phyloP scores from a whole-genome alignment of 2,329 filamentous ascomycete genomes.

The Botryotinia calthae region DNA sequence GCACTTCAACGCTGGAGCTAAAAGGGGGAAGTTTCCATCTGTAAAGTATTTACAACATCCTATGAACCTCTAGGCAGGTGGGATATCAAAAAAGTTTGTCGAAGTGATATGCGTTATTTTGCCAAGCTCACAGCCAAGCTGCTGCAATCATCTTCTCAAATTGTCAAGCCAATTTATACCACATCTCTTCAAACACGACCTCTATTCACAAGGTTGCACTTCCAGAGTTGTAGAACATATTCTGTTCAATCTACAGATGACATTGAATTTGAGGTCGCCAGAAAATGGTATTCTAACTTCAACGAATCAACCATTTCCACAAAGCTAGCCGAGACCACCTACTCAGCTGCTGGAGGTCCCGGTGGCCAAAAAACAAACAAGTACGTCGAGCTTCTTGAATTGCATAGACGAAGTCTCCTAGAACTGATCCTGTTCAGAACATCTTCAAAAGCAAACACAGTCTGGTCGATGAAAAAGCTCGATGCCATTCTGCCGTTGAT shows the following conservation, averaged over 20 bases:
- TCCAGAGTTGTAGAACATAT: constrained; percentile 26
- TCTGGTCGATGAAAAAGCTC: constrained; percentile 34
- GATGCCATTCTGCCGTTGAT: constrained; percentile 31
- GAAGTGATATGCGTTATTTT: constrained; percentile 3
- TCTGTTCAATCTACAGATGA: constrained; percentile 28
- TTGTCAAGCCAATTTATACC: constrained; percentile 21
- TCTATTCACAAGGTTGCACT: not conserved
- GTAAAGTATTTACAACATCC: not conserved
- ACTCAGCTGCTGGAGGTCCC: constrained; percentile 33
- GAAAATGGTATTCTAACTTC: constrained; percentile 36
- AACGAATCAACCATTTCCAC: constrained; percentile 30
- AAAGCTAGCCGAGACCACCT: constrained; percentile 34
- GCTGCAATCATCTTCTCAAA: constrained; percentile 19
- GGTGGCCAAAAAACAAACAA: constrained; percentile 41
- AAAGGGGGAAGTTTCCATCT: not conserved
- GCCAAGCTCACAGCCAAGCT: not conserved
- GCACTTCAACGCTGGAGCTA: not conserved
- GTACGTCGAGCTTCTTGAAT: constrained; percentile 25
- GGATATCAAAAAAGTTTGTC: not conserved
- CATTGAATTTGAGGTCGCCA: constrained; percentile 32
- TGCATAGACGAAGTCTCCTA: not conserved
- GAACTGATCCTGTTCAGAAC: constrained; percentile 32
- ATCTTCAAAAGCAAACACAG: constrained; percentile 37
- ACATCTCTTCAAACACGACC: constrained; percentile 10
- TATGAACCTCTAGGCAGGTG: constrained; percentile 10